Conservation (phyloP, 2,329 filamentous ascomycete species). For the Trichoderma afroharzianum region DNA sequence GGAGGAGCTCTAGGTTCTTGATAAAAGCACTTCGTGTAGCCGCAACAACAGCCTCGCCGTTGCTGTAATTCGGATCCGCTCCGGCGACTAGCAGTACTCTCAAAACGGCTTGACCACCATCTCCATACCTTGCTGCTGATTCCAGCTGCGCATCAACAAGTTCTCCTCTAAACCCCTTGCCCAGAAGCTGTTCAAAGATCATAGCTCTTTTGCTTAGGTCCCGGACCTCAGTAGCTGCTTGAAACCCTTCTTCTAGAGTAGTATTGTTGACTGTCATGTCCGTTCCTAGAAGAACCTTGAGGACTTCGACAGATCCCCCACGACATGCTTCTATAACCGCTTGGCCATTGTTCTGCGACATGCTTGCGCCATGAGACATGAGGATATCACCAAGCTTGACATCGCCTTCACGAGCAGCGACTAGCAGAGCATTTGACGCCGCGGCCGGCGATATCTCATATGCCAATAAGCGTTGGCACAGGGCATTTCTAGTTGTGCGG, state of each 20-base stretch:
- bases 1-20: slow-evolving; percentile 47
- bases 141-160: slow-evolving; percentile 51
- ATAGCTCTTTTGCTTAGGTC: slow-evolving; percentile 47
- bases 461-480: slow-evolving; percentile 44
- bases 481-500: slow-evolving; percentile 37
- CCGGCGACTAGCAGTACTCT: slow-evolving; percentile 49
- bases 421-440: slow-evolving; percentile 48
- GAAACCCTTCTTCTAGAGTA: slow-evolving; percentile 50
- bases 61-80: slow-evolving; percentile 53
- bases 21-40: slow-evolving; percentile 51
- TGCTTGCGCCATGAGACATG: slow-evolving; percentile 49
- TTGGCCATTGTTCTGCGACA: slow-evolving; percentile 49
- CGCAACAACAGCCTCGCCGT: slow-evolving; percentile 53
- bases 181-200: slow-evolving; percentile 50
- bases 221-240: slow-evolving; percentile 51
- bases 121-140: slow-evolving; percentile 49
- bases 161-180: slow-evolving; percentile 48
- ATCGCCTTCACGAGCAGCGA: slow-evolving; percentile 52
- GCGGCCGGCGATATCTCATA: slow-evolving; percentile 43
- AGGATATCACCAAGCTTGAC: slow-evolving; percentile 48
- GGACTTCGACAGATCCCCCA: slow-evolving; percentile 46
- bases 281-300: slow-evolving; percentile 47
- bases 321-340: slow-evolving; percentile 53
- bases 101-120: slow-evolving; percentile 46
- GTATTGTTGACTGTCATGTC: slow-evolving; percentile 36